Conservation (phyloP, 352 stramenopile species). For the Pythium monospermum region DNA sequence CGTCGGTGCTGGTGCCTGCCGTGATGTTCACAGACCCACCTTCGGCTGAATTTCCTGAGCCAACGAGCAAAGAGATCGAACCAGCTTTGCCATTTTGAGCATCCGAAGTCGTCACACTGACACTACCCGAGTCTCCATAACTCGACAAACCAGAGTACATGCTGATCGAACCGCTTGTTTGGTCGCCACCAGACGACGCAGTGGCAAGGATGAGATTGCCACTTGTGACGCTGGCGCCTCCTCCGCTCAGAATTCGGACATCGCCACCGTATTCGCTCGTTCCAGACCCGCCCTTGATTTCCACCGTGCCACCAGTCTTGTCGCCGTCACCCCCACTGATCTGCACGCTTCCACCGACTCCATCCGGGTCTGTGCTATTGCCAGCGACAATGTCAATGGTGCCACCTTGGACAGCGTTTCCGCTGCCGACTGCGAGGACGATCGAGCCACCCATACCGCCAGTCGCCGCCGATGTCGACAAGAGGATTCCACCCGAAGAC, state of each 20-base stretch:
- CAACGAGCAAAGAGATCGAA: constrained; percentile 15
- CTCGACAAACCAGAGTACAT: constrained; percentile 11
- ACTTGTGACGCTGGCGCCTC: constrained; percentile 1
- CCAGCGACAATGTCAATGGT: constrained; percentile 22
- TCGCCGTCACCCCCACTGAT: constrained; percentile 1
- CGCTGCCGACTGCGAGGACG: constrained; percentile 18
- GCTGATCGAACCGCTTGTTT: constrained; percentile 9
- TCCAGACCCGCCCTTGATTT: constrained; percentile 9
- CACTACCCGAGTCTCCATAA: constrained; percentile 14
- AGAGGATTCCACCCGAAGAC: constrained; percentile 25
- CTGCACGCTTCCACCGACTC: constrained; percentile 17
- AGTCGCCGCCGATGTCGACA: constrained; percentile 18
- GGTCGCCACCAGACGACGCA: background rate
- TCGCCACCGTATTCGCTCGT: too few species aligned
- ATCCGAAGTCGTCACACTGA: constrained; percentile 23
- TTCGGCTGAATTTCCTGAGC: constrained; percentile 10
- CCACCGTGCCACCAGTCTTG: constrained; percentile 4
- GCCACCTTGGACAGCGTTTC: constrained; percentile 10
- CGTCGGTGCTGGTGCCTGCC: constrained; percentile 19
- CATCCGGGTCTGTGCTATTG: constrained; percentile 10
- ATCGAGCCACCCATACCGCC: constrained; percentile 25
- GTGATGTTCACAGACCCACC: constrained; percentile 26
- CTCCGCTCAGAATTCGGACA: too few species aligned
- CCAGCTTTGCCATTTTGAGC: constrained; percentile 11
- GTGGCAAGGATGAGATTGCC: background rate